These are phyloP conservation scores for Gelatoporia subvermispora DNA, from an alignment of 768 basidiomycete species.

Conservation along the genomic window DNA sequence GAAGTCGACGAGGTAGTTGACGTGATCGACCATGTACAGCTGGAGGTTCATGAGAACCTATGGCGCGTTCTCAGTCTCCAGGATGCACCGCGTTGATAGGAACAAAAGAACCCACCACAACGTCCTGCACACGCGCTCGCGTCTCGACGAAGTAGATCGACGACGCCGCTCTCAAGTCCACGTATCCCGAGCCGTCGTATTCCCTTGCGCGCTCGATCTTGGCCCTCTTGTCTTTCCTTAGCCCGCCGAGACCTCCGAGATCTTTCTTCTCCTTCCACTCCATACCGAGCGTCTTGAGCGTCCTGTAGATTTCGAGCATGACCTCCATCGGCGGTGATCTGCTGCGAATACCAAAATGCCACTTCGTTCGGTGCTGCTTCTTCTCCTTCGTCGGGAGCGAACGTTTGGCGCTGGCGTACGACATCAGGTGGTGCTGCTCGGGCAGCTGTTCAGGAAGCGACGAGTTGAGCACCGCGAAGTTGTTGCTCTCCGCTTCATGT, in stretches of 20 bases:
- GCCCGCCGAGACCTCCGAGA: constrained; percentile 65
- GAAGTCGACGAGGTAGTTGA: constrained; percentile 97
- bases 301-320: constrained; percentile 97
- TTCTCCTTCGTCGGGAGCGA: constrained; percentile 45
- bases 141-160: constrained; percentile 93
- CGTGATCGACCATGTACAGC: constrained; percentile 91
- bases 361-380: constrained; percentile 78
- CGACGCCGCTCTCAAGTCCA: constrained; percentile 61
- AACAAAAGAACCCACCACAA: constrained; percentile 61
- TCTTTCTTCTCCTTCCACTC: constrained; percentile 94
- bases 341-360: constrained; percentile 98
- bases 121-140: constrained; percentile 80
- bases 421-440: constrained; percentile 68
- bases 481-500: constrained; percentile 45
- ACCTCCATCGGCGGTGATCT: constrained; percentile 97
- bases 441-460: constrained; percentile 63
- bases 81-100: neutral
- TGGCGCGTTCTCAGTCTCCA: neutral
- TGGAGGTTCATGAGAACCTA: constrained; percentile 97
- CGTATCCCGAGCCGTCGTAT: constrained; percentile 53
- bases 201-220: constrained; percentile 60
- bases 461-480: constrained; percentile 86
- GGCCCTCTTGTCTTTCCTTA: constrained; percentile 29
- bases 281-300: constrained; percentile 86
- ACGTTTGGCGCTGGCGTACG: constrained; percentile 55